Base-by-base conservation (phyloP, 306 rosid genomes). In the Quercus ilex region DNA sequence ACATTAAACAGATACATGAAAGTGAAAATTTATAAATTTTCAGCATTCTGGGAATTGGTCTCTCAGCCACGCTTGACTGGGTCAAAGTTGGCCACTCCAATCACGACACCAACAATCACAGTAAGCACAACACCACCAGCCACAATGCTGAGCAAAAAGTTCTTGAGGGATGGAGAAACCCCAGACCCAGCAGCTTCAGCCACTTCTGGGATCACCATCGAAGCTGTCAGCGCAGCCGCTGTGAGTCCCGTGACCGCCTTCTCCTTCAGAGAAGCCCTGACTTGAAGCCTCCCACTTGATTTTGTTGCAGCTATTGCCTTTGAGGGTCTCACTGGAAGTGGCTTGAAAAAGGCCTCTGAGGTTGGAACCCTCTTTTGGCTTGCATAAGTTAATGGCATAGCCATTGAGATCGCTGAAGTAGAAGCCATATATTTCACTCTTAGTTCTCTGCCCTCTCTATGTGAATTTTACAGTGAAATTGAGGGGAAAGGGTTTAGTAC, bases 81-180 rank as follows among this genome's bases (percentile, higher is more conserved):
- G 76, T 96, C 98, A 78, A 93, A 96, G 82, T 96, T 96, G 79
- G 99, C 5, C 15, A 96, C 99, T 26, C 93, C 96, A 14, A 91
- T 46, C 5, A 96, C 94, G 0, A 88, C 99, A 14, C 98, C 98
- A n/a, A 96, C 5, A 41, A 93, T 18, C 49, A 72, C 96, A 1
- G 59, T 43, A 33, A 86, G 65, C 74, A 96, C 99, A 43, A 74
- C 85, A 35, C 98, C 99, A 41, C 98, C 98, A 9, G 99, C 98
- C 0, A 64, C 90, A 59, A 96, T 96, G 87, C 97, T 96, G 79
- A 96, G 99, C 93, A 93, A 83, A 89, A 93, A 93, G 89, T 96
- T 96, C 89, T 91, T 96, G 73, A 96, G 91, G 35, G 99, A 96
- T 1, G 99, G 97, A 13, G 96, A 9, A 28, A 89, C 67, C 60